Base-by-base conservation (phyloP, 2,329 filamentous ascomycete genomes). In the Aspergillus brasiliensis region DNA sequence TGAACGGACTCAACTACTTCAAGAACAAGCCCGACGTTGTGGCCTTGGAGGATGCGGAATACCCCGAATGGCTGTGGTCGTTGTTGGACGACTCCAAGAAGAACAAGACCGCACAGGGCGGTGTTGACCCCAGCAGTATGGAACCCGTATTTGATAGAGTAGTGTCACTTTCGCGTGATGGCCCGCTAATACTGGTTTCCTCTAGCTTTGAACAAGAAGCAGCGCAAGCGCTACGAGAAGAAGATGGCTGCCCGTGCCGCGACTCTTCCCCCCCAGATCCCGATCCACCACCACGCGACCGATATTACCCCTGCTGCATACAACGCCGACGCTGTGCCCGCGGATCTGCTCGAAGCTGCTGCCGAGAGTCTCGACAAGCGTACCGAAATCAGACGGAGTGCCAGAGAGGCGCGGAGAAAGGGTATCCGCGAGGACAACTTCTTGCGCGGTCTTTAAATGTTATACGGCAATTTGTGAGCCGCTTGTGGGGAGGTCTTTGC, bases 11-110 rank as follows among this genome's bases (percentile, higher is more conserved):
- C 47, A 80, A 79, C 60, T 81, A 81, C 66, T 75, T 78, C 58
- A 81, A 81, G 67, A 79, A 79, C 65, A 78, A 80, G 61, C 74
- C 78, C 6, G 76, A 79, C 38, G 62, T 80, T 23, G 56, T 80
- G 53, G 80, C 80, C 11, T 62, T 75, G 67, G 79, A 81, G 57
- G 80, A 82, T 62, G 71, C 73, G 44, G 80, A 81, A 63, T 82
- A 82, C 63, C 80, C 80, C 13, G 75, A 80, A 13, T 82, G 80
- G 80, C 62, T 82, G 56, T 82, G 80, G 80, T 70, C 65, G 4
- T 66, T 82, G 59, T 63, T 81, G 59, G 77, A 78, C 53, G 70
- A 75, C 56, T 58, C 67, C n/a, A 71, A 68, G 58, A 74, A 72
- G 49, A 64, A 40, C n/a, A 55, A 73, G 25, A 66, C 68, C 15